Evolutionary conservation across 2,329 filamentous ascomycete genomes (phyloP).

Genomic region (Pezicula carpinea): DNA sequence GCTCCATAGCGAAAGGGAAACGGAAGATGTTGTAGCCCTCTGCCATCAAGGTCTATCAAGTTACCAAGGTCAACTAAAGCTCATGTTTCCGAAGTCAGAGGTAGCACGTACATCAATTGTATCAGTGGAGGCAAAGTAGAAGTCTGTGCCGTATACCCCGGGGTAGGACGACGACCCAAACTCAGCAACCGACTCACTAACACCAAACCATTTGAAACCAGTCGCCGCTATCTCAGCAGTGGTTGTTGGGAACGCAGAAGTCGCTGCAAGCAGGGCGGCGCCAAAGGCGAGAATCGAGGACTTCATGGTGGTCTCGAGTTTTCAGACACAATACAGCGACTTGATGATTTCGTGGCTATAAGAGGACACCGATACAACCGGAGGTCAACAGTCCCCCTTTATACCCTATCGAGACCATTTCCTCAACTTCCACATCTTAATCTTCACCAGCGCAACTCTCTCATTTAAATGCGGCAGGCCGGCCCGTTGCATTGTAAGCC

Average conservation of each 20-base stretch:
- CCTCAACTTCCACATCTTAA: not conserved
- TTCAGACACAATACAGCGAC: no score
- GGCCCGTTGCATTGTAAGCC: no score
- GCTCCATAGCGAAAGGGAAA: constrained; percentile 49
- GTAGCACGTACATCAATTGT: not conserved
- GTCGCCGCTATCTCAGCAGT: not conserved
- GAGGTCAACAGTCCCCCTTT: not conserved
- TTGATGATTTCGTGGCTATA: no score
- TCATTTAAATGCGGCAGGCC: not conserved
- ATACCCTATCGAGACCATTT: not conserved
- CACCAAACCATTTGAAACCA: constrained; percentile 9
- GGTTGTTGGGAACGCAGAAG: not conserved
- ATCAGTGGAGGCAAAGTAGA: constrained; percentile 50
- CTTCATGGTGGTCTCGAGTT: no score
- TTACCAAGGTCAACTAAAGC: not conserved
- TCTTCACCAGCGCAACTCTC: no score
- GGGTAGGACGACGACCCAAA: constrained; percentile 54
- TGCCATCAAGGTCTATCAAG: not conserved
- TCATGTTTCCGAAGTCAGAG: not conserved
- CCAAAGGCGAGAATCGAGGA: no score
- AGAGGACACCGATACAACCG: no score
- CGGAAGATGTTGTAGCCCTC: constrained; percentile 5
- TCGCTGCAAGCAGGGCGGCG: no score
- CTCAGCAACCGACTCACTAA: constrained; percentile 53
- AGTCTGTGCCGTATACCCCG: constrained; percentile 52